Conservation (phyloP, 176 grass and related monocot genomes). For the Bromus sterilis region DNA sequence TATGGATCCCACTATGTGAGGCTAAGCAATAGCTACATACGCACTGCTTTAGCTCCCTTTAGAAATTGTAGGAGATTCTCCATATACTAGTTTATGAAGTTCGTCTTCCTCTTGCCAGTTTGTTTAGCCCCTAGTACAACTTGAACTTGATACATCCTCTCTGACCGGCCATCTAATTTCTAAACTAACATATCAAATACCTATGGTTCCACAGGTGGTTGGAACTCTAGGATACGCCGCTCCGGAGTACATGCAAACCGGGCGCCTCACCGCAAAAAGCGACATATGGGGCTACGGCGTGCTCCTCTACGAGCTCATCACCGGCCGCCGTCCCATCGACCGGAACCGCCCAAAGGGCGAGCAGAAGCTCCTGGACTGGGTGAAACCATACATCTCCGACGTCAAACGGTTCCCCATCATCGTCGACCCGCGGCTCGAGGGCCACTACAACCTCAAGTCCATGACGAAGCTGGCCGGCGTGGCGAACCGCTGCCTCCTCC, state of each 20-base stretch:
- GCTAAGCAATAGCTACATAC: neutral
- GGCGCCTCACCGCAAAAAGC: slow-evolving; percentile 75
- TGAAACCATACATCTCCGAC: slow-evolving; percentile 77
- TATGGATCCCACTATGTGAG: neutral
- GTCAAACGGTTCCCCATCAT: slow-evolving; percentile 65
- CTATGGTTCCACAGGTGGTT: slow-evolving; percentile 47
- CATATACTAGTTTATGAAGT: neutral
- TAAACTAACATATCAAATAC: neutral
- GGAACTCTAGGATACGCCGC: slow-evolving; percentile 92
- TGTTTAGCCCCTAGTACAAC: neutral
- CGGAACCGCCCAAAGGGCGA: slow-evolving; percentile 76
- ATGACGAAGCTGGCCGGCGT: slow-evolving; percentile 55
- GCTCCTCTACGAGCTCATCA: slow-evolving; percentile 95
- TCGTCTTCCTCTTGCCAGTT: neutral
- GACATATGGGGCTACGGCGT: slow-evolving; percentile 96
- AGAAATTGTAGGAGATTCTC: neutral
- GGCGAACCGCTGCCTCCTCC: slow-evolving; percentile 73
- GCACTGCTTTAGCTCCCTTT: neutral
- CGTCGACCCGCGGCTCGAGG: slow-evolving; percentile 61
- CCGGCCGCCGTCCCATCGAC: slow-evolving; percentile 73
- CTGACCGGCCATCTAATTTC: neutral
- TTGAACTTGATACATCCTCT: neutral
- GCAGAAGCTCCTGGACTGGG: slow-evolving; percentile 96
- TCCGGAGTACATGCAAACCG: slow-evolving; percentile 88
- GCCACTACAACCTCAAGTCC: slow-evolving; percentile 64